A percentile compares a stretch with the other conserved stretches of the same genome.
Evolutionary conservation across 31 red algal genomes (phyloP).

Genomic region (Endocladia muricata): DNA sequence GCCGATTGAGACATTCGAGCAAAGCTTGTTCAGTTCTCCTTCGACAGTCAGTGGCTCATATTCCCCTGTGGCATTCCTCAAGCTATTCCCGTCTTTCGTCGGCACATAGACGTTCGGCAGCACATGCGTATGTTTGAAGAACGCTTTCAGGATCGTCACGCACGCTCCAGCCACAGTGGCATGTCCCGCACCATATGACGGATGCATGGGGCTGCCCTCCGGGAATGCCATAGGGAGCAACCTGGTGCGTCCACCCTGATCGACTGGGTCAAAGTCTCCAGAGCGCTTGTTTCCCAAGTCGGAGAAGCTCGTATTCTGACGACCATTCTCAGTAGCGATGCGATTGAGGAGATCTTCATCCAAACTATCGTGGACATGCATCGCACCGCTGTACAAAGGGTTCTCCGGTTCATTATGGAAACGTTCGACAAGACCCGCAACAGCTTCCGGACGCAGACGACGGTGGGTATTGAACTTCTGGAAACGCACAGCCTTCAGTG

Average conservation of each 20-base stretch:
- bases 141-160: constrained; percentile 67
- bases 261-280: not conserved
- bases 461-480: constrained; percentile 72
- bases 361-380: not conserved
- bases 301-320: not conserved
- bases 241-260: not conserved
- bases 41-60: constrained; percentile 50
- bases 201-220: constrained; percentile 77
- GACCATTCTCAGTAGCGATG: not conserved
- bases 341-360: not conserved
- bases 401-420: not conserved
- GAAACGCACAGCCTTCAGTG: constrained; percentile 67
- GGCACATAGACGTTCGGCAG: constrained; percentile 15
- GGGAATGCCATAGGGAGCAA: constrained; percentile 70
- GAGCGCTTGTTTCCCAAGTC: not conserved
- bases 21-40: constrained; percentile 75
- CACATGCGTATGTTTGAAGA: constrained; percentile 30
- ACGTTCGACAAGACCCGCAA: constrained; percentile 32
- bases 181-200: constrained; percentile 68
- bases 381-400: not conserved
- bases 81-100: not conserved
- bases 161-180: constrained; percentile 73
- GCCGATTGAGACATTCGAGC: constrained; percentile 62
- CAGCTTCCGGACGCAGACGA: constrained; percentile 56
- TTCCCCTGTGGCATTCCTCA: not conserved